Percentiles rank a stretch among this genome's conserved stretches.
Evolutionary conservation across 177 flowering plant species (phyloP).

Genomic region (Vitis hybrid): DNA sequence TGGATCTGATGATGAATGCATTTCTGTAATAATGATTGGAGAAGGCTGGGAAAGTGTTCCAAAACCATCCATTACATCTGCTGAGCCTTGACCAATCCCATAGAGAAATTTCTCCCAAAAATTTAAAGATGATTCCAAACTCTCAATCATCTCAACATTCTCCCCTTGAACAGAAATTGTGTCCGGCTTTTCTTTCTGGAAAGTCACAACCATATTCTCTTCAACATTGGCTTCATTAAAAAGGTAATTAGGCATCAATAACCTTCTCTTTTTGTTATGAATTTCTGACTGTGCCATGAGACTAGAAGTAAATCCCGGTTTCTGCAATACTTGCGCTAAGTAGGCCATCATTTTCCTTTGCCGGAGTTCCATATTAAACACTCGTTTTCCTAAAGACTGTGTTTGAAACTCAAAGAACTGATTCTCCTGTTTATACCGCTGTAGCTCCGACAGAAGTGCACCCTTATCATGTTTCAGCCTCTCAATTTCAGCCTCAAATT

Average conservation of each 20-base stretch:
- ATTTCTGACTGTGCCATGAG: constrained; percentile 37
- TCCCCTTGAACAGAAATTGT: constrained; percentile 22
- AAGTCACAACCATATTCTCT: constrained; percentile 22
- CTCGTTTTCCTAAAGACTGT: constrained; percentile 35
- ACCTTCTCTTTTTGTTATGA: constrained; percentile 58
- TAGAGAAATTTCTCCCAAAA: constrained; percentile 53
- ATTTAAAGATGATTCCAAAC: constrained; percentile 50
- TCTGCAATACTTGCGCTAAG: constrained; percentile 42
- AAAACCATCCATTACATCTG: constrained; percentile 30
- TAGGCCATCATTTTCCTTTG: constrained; percentile 45
- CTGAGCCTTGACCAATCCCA: constrained; percentile 34
- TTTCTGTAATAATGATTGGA: constrained; percentile 25
- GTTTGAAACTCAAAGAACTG: constrained; percentile 37
- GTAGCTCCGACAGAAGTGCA: constrained; percentile 45
- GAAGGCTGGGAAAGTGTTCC: constrained; percentile 21
- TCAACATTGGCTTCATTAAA: constrained; percentile 28
- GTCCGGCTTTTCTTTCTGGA: constrained; percentile 31
- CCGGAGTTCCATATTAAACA: constrained; percentile 42
- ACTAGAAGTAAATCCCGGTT: constrained; percentile 37
- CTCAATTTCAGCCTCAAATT: constrained; percentile 54
- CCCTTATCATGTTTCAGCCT: constrained; percentile 50
- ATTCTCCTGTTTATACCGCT: constrained; percentile 43
- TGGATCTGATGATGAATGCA: constrained; percentile 34
- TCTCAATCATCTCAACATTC: constrained; percentile 40
- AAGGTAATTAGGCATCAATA: constrained; percentile 30